Evolutionary conservation across 768 basidiomycete genomes (phyloP).

Genomic region (Lentinula raphanica): DNA sequence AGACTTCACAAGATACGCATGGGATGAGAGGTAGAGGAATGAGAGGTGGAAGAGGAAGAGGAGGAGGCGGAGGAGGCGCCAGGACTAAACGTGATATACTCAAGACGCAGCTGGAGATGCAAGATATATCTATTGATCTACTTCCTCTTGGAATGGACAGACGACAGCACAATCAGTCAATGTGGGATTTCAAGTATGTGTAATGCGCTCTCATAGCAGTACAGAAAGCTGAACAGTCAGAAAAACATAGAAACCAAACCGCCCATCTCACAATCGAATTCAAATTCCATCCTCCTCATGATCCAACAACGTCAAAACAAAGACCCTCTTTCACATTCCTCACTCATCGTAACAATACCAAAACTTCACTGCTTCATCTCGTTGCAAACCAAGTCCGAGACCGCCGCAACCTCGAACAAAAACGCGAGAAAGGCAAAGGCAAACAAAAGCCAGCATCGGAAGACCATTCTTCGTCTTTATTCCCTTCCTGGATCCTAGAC

Average conservation of each 20-base stretch:
- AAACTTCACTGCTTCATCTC: constrained; percentile 43
- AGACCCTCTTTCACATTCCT: constrained; percentile 45
- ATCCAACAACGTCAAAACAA: constrained; percentile 34
- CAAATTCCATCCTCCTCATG: constrained; percentile 51
- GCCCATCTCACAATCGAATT: constrained; percentile 71
- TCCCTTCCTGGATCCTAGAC: constrained; percentile 51
- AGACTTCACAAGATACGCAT: neutral
- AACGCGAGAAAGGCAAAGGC: constrained; percentile 37
- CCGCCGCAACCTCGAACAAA: constrained; percentile 25
- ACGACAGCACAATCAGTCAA: constrained; percentile 72
- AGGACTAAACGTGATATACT: constrained; percentile 63
- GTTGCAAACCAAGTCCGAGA: constrained; percentile 38
- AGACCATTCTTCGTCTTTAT: neutral
- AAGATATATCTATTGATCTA: constrained; percentile 70
- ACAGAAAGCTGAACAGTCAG: neutral
- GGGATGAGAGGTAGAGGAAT: constrained; percentile 11
- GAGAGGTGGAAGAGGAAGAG: constrained; percentile 17
- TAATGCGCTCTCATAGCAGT: constrained; percentile 6
- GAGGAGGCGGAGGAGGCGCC: constrained; percentile 11
- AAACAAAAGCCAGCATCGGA: neutral
- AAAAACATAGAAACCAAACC: constrained; percentile 52
- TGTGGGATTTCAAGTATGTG: constrained; percentile 75
- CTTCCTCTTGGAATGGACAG: constrained; percentile 82
- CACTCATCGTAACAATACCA: constrained; percentile 58
- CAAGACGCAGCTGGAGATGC: constrained; percentile 58